phyloP scores from a whole-genome alignment of 139 green algal species.

The Volvox reticuliferus region DNA sequence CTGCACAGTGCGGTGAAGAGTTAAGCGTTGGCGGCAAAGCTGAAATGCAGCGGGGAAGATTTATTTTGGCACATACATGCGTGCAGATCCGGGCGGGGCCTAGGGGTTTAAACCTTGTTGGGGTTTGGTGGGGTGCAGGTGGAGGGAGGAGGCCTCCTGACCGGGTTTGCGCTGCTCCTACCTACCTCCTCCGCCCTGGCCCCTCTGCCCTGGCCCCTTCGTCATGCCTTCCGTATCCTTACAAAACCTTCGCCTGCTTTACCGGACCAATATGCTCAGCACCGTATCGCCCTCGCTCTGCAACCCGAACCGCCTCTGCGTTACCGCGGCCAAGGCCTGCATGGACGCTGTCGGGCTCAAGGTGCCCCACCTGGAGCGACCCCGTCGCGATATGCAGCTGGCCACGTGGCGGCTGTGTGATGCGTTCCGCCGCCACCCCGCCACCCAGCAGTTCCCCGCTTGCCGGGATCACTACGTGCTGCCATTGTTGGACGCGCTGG shows the following conservation, averaged over 20 bases:
- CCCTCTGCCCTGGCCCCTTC: too few relatives aligned
- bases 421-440: constrained; percentile 30
- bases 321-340: background rate
- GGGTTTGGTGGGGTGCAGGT: too few relatives aligned
- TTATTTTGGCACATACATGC: background rate
- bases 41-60: too few relatives aligned
- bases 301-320: too few relatives aligned
- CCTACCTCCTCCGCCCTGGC: background rate
- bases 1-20: background rate
- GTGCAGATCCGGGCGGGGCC: background rate
- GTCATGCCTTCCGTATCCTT: too few relatives aligned
- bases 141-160: too few relatives aligned
- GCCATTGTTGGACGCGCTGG: constrained; percentile 16
- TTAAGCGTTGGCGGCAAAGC: too few relatives aligned
- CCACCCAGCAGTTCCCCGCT: background rate
- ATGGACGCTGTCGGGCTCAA: constrained; percentile 36
- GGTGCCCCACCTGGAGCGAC: constrained; percentile 15
- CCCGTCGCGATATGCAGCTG: constrained; percentile 8
- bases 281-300: too few relatives aligned
- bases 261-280: too few relatives aligned
- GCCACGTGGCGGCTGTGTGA: background rate
- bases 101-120: background rate
- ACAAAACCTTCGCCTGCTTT: too few relatives aligned
- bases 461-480: constrained; percentile 12
- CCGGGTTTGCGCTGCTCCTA: background rate